Base-by-base conservation (phyloP, 2,329 filamentous ascomycete species). In the Emergomyces pasteurianus region DNA sequence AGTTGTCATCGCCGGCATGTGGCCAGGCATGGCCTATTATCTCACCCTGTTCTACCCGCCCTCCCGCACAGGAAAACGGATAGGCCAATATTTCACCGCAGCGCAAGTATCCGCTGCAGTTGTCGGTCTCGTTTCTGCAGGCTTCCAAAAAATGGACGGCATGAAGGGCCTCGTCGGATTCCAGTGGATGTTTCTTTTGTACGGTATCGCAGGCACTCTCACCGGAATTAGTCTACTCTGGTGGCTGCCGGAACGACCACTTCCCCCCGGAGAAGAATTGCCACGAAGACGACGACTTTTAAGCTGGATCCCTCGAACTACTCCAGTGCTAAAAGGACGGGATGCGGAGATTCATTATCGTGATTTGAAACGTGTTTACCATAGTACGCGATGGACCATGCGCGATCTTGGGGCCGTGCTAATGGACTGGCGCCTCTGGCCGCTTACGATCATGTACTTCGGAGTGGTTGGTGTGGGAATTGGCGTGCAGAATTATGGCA, bases 11-110 rank as follows among this genome's bases (percentile, higher is more conserved):
- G 91, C 91, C 1, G 91, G 91, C 54, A 91, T 96, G 87, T 96
- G 91, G 91, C 91, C 91, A 0, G 91, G 91, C 57, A 95, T 96
- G 91, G 85, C 90, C 10, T 94, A 94, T 73, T 96, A 95, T 70
- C 80, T 96, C 54, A 95, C 91, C 0, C 80, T 95, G 8, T 96
- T 95, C 78, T 96, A 96, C 70, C 91, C 91, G 7, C 90, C 91
- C 0, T 89, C 88, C 6, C 83, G 89, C 14, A 94, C 88, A 1
- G 91, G 89, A 16, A 95, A 94, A 77, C 83, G 91, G 46, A 95
- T 96, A 65, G 91, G 91, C 43, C 84, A 87, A 71, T 96, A 95
- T 77, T 96, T 90, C 71, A 95, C 90, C 1, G 91, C 91, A 0
- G 84, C 90, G 0, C 91, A 96, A 72, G 83, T 96, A 31, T 95